Evolutionary conservation across 106 monocot species (phyloP), one percentile per base, ranked within the genome.

Genomic region (Cymbidium sinense): DNA sequence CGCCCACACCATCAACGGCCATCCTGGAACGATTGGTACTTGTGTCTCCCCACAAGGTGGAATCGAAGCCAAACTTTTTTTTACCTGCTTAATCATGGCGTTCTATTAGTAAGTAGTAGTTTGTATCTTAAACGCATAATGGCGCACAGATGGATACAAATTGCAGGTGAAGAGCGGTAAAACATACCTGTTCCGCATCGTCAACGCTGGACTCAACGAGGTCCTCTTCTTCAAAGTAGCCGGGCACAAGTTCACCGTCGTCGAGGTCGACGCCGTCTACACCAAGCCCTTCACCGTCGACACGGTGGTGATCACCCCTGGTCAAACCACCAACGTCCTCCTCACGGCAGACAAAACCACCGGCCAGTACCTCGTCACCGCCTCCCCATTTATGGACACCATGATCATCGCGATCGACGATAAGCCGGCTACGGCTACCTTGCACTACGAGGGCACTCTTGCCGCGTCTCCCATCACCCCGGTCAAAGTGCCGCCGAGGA

Each of bases 301-400:
- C 80, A 84, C 84, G 52, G 4, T 88, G 13, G 52, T 91, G 18
- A 65, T 91, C 79, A 64, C 86, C 15, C 91, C 88, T 0, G 91
- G 91, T 47, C 91, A 91, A 77, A 91, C 91, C 77, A 88, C 84
- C 39, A 91, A 86, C 76, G 88, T 86, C 27, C 86, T 91, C 70
- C 80, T 91, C 58, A 75, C 74, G 8, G 82, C 91, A 21, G 69
- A 86, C 73, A 80, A 74, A 21, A 34, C 23, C 15, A 28, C 73
- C 13, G 88, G 84, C 7, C 31, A 65, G 12, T 91, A 86, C 75
- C 51, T 91, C 2, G 70, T 91, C 75, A 78, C 86, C 0, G 88
- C 77, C 37, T 80, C 84, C 31, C 75, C 88, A 5, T 91, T 86
- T 84, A 84, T 80, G 80, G 88, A 88, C 81, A 19, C 82, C 33